Percentiles rank a stretch among this genome's conserved stretches.
These are phyloP conservation scores for Lunasporangiospora selenospora DNA, from an alignment of 192 early-diverging fungal genomes.

Conservation along the genomic window DNA sequence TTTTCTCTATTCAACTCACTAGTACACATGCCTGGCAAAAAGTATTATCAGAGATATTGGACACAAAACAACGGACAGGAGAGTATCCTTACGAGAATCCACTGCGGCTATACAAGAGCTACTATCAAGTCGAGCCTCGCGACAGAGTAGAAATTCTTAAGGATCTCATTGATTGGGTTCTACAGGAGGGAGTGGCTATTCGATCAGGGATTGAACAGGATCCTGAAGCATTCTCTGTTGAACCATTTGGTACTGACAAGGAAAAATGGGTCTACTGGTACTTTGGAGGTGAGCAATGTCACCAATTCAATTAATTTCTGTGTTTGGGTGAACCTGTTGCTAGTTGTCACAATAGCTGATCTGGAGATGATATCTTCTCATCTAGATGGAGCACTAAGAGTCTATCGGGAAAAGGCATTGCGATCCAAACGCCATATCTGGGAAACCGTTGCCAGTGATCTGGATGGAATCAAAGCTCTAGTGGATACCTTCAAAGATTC, in stretches of 20 bases:
- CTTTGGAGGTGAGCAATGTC: constrained; percentile 37
- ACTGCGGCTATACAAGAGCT: constrained; percentile 20
- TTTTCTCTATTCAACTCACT: background rate
- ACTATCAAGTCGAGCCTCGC: constrained; percentile 15
- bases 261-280: constrained; percentile 35
- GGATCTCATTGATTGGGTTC: constrained; percentile 34
- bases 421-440: constrained; percentile 22
- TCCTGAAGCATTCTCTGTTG: constrained; percentile 6
- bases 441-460: constrained; percentile 32
- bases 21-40: constrained; percentile 35
- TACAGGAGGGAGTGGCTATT: constrained; percentile 21
- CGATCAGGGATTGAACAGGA: constrained; percentile 32
- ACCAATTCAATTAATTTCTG: too few relatives aligned
- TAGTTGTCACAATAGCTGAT: background rate
- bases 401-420: constrained; percentile 40
- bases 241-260: constrained; percentile 31
- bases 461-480: constrained; percentile 21
- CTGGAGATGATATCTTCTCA: background rate
- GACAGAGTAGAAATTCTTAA: constrained; percentile 35
- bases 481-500: constrained; percentile 16
- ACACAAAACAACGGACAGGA: constrained; percentile 21
- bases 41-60: constrained; percentile 29
- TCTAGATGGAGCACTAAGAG: constrained; percentile 20
- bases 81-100: constrained; percentile 34
- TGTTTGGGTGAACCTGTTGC: too few relatives aligned